Evolutionary conservation across 2,329 filamentous ascomycete genomes (phyloP), one percentile per base, ranked within the genome.

Genomic region (Magnaporthiopsis rhizophila): DNA sequence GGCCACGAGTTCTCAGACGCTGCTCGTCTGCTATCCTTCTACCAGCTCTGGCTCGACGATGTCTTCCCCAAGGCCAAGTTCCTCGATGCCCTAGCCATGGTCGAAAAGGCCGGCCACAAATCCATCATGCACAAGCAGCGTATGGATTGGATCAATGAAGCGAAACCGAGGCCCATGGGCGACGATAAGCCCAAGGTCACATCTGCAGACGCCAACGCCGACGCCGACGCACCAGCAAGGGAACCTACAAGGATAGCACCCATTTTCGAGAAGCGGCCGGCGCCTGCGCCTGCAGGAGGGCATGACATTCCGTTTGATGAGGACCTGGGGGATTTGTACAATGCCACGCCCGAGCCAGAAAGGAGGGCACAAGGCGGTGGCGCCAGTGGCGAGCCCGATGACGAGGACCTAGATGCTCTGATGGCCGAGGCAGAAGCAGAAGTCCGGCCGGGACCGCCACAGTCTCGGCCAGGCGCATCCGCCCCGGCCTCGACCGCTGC

Each of bases 11-110:
- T 95, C 76, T 88, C 89, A 24, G 95, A 99, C 73, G 86, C 92
- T 13, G 85, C 88, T 0, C 86, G 88, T 21, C 83, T 99, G 30
- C 82, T 99, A 61, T 91, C 90, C 30, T 91, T 96, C 73, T 99
- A 98, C 73, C 95, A 98, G 74, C 77, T 97, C 64, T 99, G 95
- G 95, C 89, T 99, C 2, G 94, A 99, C 76, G 92, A 97, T 72
- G 81, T 99, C 15, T 99, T 93, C 72, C 95, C 95, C 15, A 92
- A 96, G 72, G 95, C 94, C 6, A 94, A 92, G 72, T 99, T 99
- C 72, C 84, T 90, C 61, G 95, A 99, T 71, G 95, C 90, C 3
- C 80, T 98, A 8, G 79, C 83, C 56, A 97, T 98, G 80, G 91
- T 98, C 2, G 95, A 99, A 75, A 97, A 96, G 76, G 82, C 92